phyloP scores from a whole-genome alignment of 2,329 filamentous ascomycete genomes.

The Thielaviopsis populi region DNA sequence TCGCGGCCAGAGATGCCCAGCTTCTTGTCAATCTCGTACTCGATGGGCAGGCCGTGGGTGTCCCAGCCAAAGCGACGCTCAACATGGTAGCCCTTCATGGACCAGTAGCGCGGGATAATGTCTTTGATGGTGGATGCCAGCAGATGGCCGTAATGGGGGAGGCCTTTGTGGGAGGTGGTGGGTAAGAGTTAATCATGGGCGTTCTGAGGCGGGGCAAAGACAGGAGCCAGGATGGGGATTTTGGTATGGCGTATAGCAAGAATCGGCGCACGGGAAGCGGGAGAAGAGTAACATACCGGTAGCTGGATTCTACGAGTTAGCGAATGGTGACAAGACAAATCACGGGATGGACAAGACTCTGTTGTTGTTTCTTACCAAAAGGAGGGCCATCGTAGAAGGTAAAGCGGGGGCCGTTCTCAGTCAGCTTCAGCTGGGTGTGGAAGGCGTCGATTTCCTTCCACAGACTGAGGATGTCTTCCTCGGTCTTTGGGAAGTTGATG shows the following conservation, averaged over 20 bases:
- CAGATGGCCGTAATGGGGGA: constrained; percentile 39
- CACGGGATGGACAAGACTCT: neutral
- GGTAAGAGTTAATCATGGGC: neutral
- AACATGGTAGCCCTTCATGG: constrained; percentile 79
- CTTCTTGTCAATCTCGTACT: constrained; percentile 88
- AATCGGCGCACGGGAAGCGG: neutral
- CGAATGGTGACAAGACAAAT: constrained; percentile 6
- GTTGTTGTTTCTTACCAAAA: constrained; percentile 28
- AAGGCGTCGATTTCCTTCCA: constrained; percentile 21
- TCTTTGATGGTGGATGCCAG: constrained; percentile 84
- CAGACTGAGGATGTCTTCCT: constrained; percentile 19
- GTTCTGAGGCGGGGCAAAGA: neutral
- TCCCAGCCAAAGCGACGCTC: constrained; percentile 81
- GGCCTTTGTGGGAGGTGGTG: constrained; percentile 16
- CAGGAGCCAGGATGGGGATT: neutral
- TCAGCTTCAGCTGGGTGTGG: constrained; percentile 35
- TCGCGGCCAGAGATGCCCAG: constrained; percentile 66
- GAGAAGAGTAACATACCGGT: constrained; percentile 14
- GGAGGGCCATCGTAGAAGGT: constrained; percentile 89
- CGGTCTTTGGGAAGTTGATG: constrained; percentile 20
- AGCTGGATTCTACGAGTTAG: constrained; percentile 11
- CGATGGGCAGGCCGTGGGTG: constrained; percentile 71
- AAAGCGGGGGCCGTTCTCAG: constrained; percentile 66
- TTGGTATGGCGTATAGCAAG: neutral
- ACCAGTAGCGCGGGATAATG: constrained; percentile 82